Evolutionary conservation across 495 filamentous ascomycete genomes (phyloP).

Genomic region (Aspergillus bertholletiae): DNA sequence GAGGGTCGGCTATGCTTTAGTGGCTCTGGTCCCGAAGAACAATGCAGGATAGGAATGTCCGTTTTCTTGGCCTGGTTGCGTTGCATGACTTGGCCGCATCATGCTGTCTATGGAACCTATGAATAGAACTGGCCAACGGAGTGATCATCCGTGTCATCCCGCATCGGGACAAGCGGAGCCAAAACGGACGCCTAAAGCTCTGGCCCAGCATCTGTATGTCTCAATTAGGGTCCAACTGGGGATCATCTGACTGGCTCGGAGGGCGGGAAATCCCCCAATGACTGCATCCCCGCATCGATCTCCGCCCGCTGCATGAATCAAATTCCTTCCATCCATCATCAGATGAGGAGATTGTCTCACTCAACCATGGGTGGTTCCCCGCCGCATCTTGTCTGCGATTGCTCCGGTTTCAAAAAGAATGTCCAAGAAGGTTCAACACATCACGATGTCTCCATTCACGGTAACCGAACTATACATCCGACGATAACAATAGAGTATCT

Average conservation of each 20-base stretch:
- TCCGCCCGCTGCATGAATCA: background rate
- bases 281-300: background rate
- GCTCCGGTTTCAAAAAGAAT: constrained; percentile 1
- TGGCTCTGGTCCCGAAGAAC: too few species aligned
- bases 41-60: too few species aligned
- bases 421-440: background rate
- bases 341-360: constrained; percentile 7
- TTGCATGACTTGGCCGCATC: background rate
- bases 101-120: background rate
- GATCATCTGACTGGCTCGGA: background rate
- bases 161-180: background rate
- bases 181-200: background rate
- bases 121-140: background rate
- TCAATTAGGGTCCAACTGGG: background rate
- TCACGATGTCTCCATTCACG: constrained; percentile 4
- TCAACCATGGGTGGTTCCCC: background rate
- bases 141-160: background rate
- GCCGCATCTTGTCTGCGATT: background rate
- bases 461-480: background rate
- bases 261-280: background rate
- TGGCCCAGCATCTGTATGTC: background rate
- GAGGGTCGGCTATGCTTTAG: background rate
- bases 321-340: constrained; percentile 1
- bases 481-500: background rate
- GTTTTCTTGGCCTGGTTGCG: background rate